phyloP scores from a whole-genome alignment of 1,284 basidiomycete species.

The Trametes versicolor region DNA sequence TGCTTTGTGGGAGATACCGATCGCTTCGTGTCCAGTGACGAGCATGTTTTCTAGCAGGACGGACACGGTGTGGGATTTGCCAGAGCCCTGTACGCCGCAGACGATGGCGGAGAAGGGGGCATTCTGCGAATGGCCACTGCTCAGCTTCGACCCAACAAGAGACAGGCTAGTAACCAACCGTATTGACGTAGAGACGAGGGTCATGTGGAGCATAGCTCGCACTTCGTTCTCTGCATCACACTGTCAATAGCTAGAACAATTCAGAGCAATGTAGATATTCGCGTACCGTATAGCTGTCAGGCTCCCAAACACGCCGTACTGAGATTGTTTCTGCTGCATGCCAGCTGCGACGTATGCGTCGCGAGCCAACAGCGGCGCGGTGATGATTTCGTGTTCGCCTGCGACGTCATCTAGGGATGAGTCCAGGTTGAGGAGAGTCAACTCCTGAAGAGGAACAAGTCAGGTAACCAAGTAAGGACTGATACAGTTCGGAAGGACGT shows the following conservation, averaged over 20 bases:
- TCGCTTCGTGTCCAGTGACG: constrained; percentile 55
- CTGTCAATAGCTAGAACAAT: not conserved
- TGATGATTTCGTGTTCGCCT: constrained; percentile 42
- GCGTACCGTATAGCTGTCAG: constrained; percentile 42
- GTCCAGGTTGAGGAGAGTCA: constrained; percentile 20
- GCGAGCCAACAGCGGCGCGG: constrained; percentile 46
- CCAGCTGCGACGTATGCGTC: constrained; percentile 41
- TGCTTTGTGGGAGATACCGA: constrained; percentile 61
- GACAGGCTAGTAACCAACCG: constrained; percentile 33
- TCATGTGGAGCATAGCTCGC: constrained; percentile 33
- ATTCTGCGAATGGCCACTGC: constrained; percentile 40
- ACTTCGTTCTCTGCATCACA: constrained; percentile 8
- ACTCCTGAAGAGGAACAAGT: constrained; percentile 11
- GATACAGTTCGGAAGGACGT: not conserved
- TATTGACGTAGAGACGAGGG: constrained; percentile 46
- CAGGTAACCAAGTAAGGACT: not conserved
- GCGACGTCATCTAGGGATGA: constrained; percentile 9
- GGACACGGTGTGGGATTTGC: constrained; percentile 76
- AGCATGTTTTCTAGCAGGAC: constrained; percentile 75
- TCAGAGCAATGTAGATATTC: not conserved
- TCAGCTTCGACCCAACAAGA: not conserved
- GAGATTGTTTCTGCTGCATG: constrained; percentile 32
- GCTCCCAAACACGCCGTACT: constrained; percentile 46
- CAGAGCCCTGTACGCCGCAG: constrained; percentile 59
- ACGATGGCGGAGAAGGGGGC: constrained; percentile 49